These are phyloP conservation scores for Lupinus albus DNA, from an alignment of 306 rosid species.

Conservation along the genomic window DNA sequence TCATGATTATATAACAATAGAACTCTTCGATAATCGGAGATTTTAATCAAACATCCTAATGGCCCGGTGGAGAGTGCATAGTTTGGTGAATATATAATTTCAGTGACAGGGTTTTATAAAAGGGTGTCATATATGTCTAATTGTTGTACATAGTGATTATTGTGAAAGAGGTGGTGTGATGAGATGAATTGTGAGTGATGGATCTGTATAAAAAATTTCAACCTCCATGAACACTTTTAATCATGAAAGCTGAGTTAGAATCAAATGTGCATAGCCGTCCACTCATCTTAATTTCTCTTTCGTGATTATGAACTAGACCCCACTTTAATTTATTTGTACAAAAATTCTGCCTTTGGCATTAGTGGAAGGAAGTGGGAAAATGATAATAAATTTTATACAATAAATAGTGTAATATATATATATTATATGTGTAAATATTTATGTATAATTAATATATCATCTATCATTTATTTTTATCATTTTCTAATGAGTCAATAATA, in stretches of 20 bases:
- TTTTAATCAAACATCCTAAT: too few relatives aligned
- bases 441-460: too few relatives aligned
- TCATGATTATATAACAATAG: too few relatives aligned
- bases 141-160: slow-evolving; percentile 26
- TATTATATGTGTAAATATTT: too few relatives aligned
- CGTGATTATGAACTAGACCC: slow-evolving; percentile 59
- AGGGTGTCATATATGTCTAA: slow-evolving; percentile 3
- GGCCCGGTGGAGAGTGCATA: slow-evolving; percentile 8
- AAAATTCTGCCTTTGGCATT: slow-evolving; percentile 43
- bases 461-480: too few relatives aligned
- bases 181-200: slow-evolving; percentile 43
- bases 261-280: slow-evolving; percentile 49
- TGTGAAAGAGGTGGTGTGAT: slow-evolving; percentile 32
- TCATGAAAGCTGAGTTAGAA: slow-evolving; percentile 48
- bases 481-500: too few relatives aligned
- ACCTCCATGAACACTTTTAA: slow-evolving; percentile 43
- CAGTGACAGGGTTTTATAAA: slow-evolving; percentile 28
- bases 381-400: background rate
- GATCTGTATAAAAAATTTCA: slow-evolving; percentile 43
- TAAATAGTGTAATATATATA: too few relatives aligned
- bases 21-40: too few relatives aligned
- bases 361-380: background rate
- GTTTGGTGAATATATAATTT: slow-evolving; percentile 36
- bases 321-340: slow-evolving; percentile 39
- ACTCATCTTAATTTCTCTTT: slow-evolving; percentile 63